phyloP scores from a whole-genome alignment of 176 grass and related monocot species.

The Alloteropsis semialata region DNA sequence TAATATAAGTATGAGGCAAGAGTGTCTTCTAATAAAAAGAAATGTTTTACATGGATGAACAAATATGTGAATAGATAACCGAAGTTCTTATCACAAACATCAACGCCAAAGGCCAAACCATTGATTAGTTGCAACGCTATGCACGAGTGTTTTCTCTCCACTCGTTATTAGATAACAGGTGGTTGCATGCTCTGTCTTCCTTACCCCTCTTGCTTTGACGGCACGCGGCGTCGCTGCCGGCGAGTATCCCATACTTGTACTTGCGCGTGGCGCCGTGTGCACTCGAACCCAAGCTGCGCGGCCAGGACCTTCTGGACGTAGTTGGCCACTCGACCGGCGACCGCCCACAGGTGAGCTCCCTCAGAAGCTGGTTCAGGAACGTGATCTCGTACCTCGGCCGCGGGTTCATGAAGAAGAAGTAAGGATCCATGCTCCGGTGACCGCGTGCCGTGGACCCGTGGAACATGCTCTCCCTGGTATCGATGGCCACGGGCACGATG shows the following conservation, averaged over 20 bases:
- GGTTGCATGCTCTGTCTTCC: not conserved
- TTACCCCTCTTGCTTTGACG: slow-evolving; percentile 21
- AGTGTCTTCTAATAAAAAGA: no score
- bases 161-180: not conserved
- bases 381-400: slow-evolving; percentile 62
- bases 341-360: slow-evolving; percentile 63
- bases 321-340: slow-evolving; percentile 60
- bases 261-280: slow-evolving; percentile 51
- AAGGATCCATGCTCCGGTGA: slow-evolving; percentile 44
- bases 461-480: slow-evolving; percentile 55
- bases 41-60: no score
- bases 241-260: slow-evolving; percentile 46
- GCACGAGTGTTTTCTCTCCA: no score
- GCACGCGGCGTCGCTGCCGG: slow-evolving; percentile 22
- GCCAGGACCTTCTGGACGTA: slow-evolving; percentile 57
- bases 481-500: slow-evolving; percentile 72
- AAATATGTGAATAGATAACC: no score
- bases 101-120: not conserved
- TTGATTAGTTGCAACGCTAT: not conserved
- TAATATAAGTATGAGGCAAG: no score
- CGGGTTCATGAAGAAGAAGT: slow-evolving; percentile 86
- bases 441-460: slow-evolving; percentile 51
- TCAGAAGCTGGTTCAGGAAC: slow-evolving; percentile 65
- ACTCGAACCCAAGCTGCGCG: slow-evolving; percentile 55
- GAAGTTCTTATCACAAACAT: not conserved